Evolutionary conservation across 192 early-diverging fungal genomes (phyloP), one percentile per base, ranked within the genome.

Genomic region (Rhizophagus prolifer): DNA sequence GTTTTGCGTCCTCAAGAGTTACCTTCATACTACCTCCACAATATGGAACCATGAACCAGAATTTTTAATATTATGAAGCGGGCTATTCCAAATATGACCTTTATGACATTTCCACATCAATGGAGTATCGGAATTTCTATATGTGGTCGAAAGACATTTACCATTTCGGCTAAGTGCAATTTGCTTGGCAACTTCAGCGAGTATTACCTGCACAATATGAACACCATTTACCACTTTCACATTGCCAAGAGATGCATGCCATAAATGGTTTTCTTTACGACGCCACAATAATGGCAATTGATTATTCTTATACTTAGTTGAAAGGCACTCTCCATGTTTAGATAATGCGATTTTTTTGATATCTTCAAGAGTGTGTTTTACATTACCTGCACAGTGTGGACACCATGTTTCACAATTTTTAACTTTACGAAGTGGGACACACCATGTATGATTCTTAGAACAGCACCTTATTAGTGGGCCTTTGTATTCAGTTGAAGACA

Each of bases 231-330:
- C 69, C 69, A 70, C 26, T 46, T 70, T 46, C 44, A n/a, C 34
- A n/a, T 30, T 50, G 12, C 6, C 36, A 70, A 70, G 38, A 41
- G 36, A 6, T 16, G 38, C 69, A 25, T 16, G 16, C 69, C 69
- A 46, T 47, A n/a, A 31, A 47, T 70, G 69, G 44, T 21, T 21
- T 47, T 70, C 23, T 2, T 14, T 41, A 9, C 69, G 50, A 16
- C 23, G 16, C 46, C 69, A 70, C 44, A n/a, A 41, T 70, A 70
- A 70, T 70, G 46, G 46, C 10, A 70, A 41, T 70, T 70, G 28
- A 70, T 46, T 70, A 70, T 70, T 50, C 19, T 38, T 44, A 70
- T 70, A 70, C 68, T 70, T 25, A 14, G 68, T 46, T 70, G 68
- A 70, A 44, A 70, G 68, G 21, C 68, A 70, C 41, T 70, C 30